phyloP scores from a whole-genome alignment of 768 basidiomycete genomes.

The Chalciporus sphaerocephalus region DNA sequence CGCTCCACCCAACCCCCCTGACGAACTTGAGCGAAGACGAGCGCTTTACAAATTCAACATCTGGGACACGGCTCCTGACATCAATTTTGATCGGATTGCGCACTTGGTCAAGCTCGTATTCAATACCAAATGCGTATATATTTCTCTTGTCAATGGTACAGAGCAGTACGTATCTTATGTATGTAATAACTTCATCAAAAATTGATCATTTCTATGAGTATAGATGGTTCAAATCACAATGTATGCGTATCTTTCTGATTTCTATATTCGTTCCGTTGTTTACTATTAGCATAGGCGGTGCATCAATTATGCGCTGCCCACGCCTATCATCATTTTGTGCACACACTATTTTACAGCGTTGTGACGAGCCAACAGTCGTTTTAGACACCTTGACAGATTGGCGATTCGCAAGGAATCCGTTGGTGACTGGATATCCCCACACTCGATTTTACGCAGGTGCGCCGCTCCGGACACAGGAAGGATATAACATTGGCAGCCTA shows the following conservation, averaged over 20 bases:
- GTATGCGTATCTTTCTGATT: constrained; percentile 41
- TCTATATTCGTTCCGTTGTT: background rate
- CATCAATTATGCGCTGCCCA: constrained; percentile 41
- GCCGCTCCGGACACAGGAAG: constrained; percentile 83
- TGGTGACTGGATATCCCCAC: constrained; percentile 60
- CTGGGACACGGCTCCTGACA: constrained; percentile 79
- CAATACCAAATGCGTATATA: constrained; percentile 78
- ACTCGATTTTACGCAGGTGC: constrained; percentile 91
- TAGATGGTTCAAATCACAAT: constrained; percentile 89
- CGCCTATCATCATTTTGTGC: constrained; percentile 74
- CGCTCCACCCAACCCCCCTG: constrained; percentile 76
- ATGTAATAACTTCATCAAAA: constrained; percentile 2
- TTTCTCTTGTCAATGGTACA: constrained; percentile 78
- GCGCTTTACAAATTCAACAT: constrained; percentile 92
- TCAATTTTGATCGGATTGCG: constrained; percentile 91
- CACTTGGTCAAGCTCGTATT: constrained; percentile 93
- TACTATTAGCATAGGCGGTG: constrained; percentile 37
- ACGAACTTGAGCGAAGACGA: constrained; percentile 76
- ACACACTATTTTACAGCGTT: constrained; percentile 76
- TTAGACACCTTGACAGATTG: constrained; percentile 79
- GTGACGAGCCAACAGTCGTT: constrained; percentile 84
- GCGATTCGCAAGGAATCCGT: constrained; percentile 81
- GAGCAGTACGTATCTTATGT: constrained; percentile 59
- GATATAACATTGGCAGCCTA: constrained; percentile 84
- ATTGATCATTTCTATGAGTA: constrained; percentile 6